A percentile compares a stretch with the other conserved stretches of the same genome.
Conservation (phyloP, 345 rosid species). For the Raphanus sativus region DNA sequence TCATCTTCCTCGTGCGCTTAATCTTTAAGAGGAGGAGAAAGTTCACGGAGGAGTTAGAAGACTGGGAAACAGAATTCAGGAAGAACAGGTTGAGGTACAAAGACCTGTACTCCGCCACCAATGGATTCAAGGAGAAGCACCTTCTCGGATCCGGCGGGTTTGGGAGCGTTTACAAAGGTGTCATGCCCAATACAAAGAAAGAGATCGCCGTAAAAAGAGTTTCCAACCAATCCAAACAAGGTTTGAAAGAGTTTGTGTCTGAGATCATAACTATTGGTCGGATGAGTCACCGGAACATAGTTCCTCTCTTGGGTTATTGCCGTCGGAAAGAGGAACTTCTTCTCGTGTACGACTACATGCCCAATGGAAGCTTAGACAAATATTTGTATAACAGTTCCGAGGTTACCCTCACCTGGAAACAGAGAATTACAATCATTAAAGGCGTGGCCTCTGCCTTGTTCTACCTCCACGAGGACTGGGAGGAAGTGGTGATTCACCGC, state of each 20-base stretch:
- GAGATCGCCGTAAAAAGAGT: slow-evolving; percentile 73
- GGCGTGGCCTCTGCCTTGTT: slow-evolving; percentile 28
- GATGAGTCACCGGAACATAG: slow-evolving; percentile 7
- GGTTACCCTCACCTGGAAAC: slow-evolving; percentile 63
- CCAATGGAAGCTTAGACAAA: neutral
- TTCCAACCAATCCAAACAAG: slow-evolving; percentile 76
- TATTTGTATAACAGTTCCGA: slow-evolving; percentile 58
- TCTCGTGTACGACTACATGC: no score
- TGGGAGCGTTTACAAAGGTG: no score
- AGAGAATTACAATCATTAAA: slow-evolving; percentile 62
- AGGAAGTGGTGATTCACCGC: no score
- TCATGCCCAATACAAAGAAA: no score
- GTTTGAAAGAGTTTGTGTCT: slow-evolving; percentile 75
- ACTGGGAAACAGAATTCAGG: slow-evolving; percentile 74
- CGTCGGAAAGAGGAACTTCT: no score
- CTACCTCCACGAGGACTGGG: no score
- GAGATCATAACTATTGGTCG: slow-evolving; percentile 85
- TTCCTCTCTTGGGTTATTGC: no score
- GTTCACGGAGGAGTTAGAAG: slow-evolving; percentile 58
- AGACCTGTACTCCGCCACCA: slow-evolving; percentile 72
- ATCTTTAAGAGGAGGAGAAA: neutral
- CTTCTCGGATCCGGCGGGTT: no score
- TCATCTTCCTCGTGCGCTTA: slow-evolving; percentile 16
- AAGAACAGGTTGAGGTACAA: slow-evolving; percentile 65
- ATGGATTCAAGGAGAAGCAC: neutral